Conservation (phyloP, 495 filamentous ascomycete species). For the Haplographium delicatum region DNA sequence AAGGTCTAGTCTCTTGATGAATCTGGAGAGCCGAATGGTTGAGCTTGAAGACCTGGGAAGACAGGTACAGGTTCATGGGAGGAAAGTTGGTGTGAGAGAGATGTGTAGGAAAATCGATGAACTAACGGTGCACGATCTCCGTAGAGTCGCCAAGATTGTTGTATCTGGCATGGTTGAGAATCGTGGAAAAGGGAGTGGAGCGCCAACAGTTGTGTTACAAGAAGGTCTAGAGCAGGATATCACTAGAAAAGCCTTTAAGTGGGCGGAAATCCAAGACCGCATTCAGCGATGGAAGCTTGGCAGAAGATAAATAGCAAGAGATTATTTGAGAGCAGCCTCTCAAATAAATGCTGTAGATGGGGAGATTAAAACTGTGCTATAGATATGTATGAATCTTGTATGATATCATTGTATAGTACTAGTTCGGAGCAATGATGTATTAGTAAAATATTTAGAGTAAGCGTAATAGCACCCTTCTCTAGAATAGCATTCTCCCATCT, state of each 20-base stretch:
- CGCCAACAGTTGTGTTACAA: conserved; percentile 92
- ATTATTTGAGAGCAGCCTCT: background rate
- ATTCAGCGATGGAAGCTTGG: conserved; percentile 83
- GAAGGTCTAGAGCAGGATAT: conserved; percentile 59
- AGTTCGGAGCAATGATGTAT: background rate
- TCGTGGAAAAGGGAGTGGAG: conserved; percentile 71
- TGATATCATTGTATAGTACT: background rate
- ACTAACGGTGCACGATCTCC: conserved; percentile 74
- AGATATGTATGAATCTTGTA: background rate
- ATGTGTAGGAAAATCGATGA: conserved; percentile 87
- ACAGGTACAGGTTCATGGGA: conserved; percentile 91
- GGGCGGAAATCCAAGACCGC: conserved; percentile 83
- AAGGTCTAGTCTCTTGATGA: conserved; percentile 87
- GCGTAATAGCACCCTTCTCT: too few species aligned
- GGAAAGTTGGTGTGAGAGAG: conserved; percentile 83
- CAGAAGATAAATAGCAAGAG: conserved; percentile 41
- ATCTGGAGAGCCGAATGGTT: conserved; percentile 94
- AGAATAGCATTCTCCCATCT: too few species aligned
- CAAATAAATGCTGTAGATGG: background rate
- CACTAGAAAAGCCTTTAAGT: conserved; percentile 54
- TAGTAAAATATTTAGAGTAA: too few species aligned
- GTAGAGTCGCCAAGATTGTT: conserved; percentile 76
- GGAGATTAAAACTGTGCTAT: background rate
- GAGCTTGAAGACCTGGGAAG: conserved; percentile 96
- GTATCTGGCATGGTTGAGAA: conserved; percentile 75